A percentile compares a stretch with the other conserved stretches of the same genome.
Evolutionary conservation across 208 protist species (phyloP).

Genomic region (Tritrichomonas musculus): DNA sequence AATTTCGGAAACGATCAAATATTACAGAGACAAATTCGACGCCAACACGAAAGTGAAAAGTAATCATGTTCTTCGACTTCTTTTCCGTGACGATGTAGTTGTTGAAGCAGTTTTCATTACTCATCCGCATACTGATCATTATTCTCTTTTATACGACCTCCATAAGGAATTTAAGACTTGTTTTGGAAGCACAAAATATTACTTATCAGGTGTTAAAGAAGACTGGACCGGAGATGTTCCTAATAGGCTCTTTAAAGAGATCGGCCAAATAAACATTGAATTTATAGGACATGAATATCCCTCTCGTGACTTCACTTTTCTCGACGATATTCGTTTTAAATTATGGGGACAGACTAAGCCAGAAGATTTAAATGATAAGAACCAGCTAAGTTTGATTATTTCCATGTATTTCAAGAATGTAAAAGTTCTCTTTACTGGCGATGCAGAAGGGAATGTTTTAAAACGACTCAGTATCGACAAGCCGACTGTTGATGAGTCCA

Average conservation of each 20-base stretch:
- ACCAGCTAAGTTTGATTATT: not conserved
- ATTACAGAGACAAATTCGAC: not conserved
- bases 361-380: not conserved
- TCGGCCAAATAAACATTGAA: not conserved
- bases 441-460: constrained; percentile 3
- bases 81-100: not conserved
- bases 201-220: not conserved
- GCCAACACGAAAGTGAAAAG: no score
- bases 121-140: not conserved
- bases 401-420: not conserved
- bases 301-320: not conserved
- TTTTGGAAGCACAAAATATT: not conserved
- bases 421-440: not conserved
- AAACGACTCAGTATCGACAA: not conserved
- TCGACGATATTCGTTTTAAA: not conserved
- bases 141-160: not conserved
- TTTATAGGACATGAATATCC: not conserved
- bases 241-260: not conserved
- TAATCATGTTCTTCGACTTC: no score
- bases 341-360: not conserved
- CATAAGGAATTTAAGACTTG: not conserved
- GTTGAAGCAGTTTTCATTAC: not conserved
- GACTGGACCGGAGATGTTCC: not conserved
- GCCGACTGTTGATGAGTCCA: not conserved
- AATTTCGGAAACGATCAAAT: not conserved